These are phyloP conservation scores for Tolypocladium ovalisporum DNA, from an alignment of 2,329 filamentous ascomycete genomes.

Conservation along the genomic window DNA sequence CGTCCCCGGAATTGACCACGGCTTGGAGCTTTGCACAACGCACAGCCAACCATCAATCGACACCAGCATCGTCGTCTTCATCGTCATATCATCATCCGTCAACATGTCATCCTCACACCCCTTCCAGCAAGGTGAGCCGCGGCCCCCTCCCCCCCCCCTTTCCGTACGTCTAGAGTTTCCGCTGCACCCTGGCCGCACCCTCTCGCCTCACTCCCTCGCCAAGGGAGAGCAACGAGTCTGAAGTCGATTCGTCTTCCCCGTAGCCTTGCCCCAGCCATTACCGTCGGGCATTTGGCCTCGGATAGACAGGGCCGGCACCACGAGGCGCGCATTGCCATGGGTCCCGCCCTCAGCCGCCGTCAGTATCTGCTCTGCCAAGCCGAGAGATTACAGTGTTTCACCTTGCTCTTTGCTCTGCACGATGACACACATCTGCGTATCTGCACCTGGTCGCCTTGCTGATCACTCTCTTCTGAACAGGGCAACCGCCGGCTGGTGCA, in stretches of 20 bases:
- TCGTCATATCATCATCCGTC: constrained; percentile 1
- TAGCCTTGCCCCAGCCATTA: neutral
- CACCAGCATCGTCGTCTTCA: neutral
- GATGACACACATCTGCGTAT: neutral
- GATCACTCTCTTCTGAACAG: constrained; percentile 6
- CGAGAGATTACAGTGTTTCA: constrained; percentile 12
- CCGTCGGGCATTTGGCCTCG: neutral
- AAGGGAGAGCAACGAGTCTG: neutral
- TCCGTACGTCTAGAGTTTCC: neutral
- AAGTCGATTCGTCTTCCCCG: neutral
- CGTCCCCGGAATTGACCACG: neutral
- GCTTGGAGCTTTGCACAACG: neutral
- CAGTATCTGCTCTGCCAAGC: constrained; percentile 5
- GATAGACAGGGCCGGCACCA: neutral
- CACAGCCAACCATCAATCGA: neutral
- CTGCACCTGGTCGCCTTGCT: constrained; percentile 2
- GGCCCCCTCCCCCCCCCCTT: neutral
- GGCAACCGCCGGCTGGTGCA: constrained; percentile 5
- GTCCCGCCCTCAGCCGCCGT: neutral
- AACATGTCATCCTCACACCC: constrained; percentile 6
- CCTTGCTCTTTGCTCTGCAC: constrained; percentile 2
- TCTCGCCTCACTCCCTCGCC: neutral
- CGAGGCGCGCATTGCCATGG: constrained; percentile 1
- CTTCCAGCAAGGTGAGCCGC: constrained; percentile 8
- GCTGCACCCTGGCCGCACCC: neutral